A percentile compares a stretch with the other conserved stretches of the same genome.
Evolutionary conservation across 257 asterid genomes (phyloP).

Genomic region (Solanum lycopersicoides): DNA sequence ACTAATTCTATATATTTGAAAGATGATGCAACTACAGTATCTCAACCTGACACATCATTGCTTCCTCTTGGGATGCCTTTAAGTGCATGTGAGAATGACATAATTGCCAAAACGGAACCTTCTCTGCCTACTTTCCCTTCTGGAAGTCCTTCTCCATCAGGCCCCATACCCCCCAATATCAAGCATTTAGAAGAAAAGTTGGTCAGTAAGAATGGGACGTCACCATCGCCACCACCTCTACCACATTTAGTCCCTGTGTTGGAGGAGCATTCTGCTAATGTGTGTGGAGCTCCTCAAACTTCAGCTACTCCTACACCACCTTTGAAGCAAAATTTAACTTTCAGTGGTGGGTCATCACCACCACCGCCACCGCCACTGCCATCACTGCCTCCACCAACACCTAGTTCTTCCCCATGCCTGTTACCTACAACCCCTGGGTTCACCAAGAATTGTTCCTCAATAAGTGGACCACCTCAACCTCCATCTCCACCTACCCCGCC

Average conservation of each 20-base stretch:
- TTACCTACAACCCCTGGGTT: not conserved
- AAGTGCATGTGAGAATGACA: not conserved
- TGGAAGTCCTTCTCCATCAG: not conserved
- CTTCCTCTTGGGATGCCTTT: not conserved
- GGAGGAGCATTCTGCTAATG: not conserved
- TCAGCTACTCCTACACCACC: not conserved
- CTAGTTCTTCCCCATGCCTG: not conserved
- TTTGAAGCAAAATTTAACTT: not conserved
- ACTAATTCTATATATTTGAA: not conserved
- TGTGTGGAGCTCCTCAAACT: not conserved
- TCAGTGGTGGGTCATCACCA: not conserved
- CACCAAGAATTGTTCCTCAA: not conserved
- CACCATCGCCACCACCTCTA: not conserved
- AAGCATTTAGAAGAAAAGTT: not conserved
- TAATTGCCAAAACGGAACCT: not conserved
- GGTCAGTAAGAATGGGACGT: slow-evolving; percentile 1
- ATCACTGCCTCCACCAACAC: not conserved
- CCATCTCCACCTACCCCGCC: not conserved
- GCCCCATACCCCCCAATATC: not conserved
- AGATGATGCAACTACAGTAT: not conserved
- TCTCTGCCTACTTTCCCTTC: slow-evolving; percentile 5
- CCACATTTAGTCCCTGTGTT: not conserved
- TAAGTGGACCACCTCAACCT: slow-evolving; percentile 7
- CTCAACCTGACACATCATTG: not conserved
- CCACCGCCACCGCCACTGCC: slow-evolving; percentile 1